A percentile compares a stretch with the other conserved stretches of the same genome.
phyloP scores from a whole-genome alignment of 163 green algal genomes.

The Prototheca wickerhamii region DNA sequence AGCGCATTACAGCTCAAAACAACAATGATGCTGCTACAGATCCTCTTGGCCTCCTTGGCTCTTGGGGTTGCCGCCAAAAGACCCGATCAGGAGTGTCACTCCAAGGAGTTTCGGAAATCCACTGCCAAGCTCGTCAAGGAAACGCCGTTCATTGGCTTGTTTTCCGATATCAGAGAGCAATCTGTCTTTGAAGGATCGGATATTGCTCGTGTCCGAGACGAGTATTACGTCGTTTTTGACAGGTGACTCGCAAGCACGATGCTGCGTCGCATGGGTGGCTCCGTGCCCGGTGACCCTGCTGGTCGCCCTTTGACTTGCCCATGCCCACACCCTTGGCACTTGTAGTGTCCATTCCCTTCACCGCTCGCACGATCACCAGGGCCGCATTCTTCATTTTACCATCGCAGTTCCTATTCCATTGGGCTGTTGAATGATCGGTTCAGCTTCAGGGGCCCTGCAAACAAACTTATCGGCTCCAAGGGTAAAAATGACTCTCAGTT shows the following conservation, averaged over 20 bases:
- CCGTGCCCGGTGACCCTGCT: background rate
- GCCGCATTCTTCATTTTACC: background rate
- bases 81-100: conserved; percentile 11
- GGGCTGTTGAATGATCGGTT: conserved; percentile 10
- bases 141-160: conserved; percentile 7
- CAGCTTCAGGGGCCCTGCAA: conserved; percentile 14
- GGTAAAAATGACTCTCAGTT: conserved; percentile 11
- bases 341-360: too few species aligned
- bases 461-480: conserved; percentile 11
- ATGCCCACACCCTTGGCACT: too few species aligned
- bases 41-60: too few species aligned
- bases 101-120: background rate
- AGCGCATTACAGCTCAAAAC: too few species aligned
- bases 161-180: conserved; percentile 1
- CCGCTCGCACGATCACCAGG: too few species aligned
- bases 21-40: too few species aligned
- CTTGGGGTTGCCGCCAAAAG: too few species aligned
- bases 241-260: background rate
- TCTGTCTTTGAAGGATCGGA: conserved; percentile 11
- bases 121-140: conserved; percentile 14
- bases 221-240: conserved; percentile 19
- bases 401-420: conserved; percentile 3
- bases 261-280: background rate
- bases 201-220: conserved; percentile 1
- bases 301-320: too few species aligned